Evolutionary conservation across 75 land plant species (phyloP).

Genomic region (Gnetum montanum): DNA sequence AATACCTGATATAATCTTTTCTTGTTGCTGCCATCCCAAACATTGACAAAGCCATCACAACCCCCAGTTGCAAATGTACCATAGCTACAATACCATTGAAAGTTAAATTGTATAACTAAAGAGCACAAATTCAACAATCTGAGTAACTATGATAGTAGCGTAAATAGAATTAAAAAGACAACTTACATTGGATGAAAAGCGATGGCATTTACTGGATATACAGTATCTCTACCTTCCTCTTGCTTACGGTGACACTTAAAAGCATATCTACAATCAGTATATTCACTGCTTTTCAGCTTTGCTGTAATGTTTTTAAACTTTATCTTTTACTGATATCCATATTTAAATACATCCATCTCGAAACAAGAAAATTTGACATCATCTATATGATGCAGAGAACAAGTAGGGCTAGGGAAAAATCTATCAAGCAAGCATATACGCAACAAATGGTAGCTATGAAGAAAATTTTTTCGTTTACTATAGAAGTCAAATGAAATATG

Average conservation of each 20-base stretch:
- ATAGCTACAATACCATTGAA: constrained; percentile 49
- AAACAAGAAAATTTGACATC: too few relatives aligned
- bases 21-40: constrained; percentile 99
- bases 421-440: too few relatives aligned
- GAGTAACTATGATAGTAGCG: not conserved
- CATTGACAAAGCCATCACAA: constrained; percentile 97
- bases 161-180: not conserved
- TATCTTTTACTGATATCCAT: too few relatives aligned
- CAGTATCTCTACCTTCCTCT: constrained; percentile 94
- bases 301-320: too few relatives aligned
- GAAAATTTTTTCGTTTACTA: too few relatives aligned
- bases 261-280: constrained; percentile 89
- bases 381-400: too few relatives aligned
- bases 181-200: constrained; percentile 97
- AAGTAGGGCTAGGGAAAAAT: too few relatives aligned
- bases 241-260: constrained; percentile 97
- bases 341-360: too few relatives aligned
- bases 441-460: too few relatives aligned
- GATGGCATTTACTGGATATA: constrained; percentile 97
- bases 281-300: too few relatives aligned
- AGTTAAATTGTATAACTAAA: not conserved
- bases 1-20: constrained; percentile 93
- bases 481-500: too few relatives aligned
- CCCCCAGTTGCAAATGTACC: constrained; percentile 99
- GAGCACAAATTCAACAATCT: too few relatives aligned